These are phyloP conservation scores for Tetrapyrgos nigripes DNA, from an alignment of 1,284 basidiomycete genomes.

Conservation along the genomic window DNA sequence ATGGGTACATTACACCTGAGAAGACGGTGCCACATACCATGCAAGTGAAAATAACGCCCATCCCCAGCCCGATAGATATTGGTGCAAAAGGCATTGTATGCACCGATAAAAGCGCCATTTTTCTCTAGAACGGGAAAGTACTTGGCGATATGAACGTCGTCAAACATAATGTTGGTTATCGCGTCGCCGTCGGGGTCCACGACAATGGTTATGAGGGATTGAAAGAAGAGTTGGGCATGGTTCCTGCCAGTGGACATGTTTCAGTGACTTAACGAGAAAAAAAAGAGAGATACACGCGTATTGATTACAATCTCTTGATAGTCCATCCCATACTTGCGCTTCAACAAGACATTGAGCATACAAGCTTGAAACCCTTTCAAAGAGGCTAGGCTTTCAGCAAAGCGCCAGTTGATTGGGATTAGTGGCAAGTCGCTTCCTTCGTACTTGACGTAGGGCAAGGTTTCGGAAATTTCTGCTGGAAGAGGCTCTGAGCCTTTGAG, in stretches of 20 bases:
- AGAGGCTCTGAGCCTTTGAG: too few relatives aligned
- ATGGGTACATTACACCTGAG: too few relatives aligned
- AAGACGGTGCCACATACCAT: too few relatives aligned
- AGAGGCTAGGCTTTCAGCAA: conserved; percentile 30
- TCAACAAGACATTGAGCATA: conserved; percentile 28
- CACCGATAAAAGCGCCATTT: too few relatives aligned
- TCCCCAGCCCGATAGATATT: conserved; percentile 20
- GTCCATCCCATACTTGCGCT: conserved; percentile 24
- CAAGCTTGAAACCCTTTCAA: conserved; percentile 32
- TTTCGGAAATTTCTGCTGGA: conserved; percentile 22
- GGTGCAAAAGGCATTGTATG: too few relatives aligned
- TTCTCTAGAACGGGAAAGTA: conserved; percentile 1
- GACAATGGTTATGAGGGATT: too few relatives aligned
- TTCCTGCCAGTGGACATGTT: neutral
- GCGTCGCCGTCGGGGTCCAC: too few relatives aligned
- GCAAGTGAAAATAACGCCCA: conserved; percentile 16
- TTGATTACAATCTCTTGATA: conserved; percentile 29
- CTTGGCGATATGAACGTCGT: too few relatives aligned
- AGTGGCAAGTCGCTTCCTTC: conserved; percentile 20
- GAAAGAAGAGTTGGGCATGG: conserved; percentile 7
- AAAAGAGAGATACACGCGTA: conserved; percentile 28
- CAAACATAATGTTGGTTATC: neutral
- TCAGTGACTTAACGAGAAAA: too few relatives aligned
- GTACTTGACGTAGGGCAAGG: conserved; percentile 20
- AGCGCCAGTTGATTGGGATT: conserved; percentile 30